phyloP scores from a whole-genome alignment of 169 alveolate species.

The Ichthyophthirius multifiliis region DNA sequence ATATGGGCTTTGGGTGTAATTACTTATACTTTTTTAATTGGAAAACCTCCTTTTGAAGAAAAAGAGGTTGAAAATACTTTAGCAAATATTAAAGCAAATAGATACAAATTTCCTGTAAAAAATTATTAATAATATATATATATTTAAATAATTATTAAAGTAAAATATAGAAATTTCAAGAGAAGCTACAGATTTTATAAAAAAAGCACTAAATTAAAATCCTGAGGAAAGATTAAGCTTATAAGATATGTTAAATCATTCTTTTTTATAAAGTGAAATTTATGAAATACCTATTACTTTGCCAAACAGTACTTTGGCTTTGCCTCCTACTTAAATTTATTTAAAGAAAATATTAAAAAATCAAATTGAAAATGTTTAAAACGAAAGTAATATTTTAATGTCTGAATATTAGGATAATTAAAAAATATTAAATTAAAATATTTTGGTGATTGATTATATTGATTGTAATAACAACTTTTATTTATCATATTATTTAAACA shows the following conservation, averaged over 20 bases:
- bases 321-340: not conserved
- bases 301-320: not conserved
- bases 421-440: not conserved
- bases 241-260: not conserved
- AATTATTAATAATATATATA: no score
- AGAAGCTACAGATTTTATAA: slow-evolving; percentile 1
- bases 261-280: not conserved
- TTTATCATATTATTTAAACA: not conserved
- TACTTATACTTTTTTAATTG: slow-evolving; percentile 59
- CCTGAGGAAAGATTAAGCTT: not conserved
- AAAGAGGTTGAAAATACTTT: slow-evolving; percentile 75
- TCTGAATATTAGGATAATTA: no score
- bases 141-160: not conserved
- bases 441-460: not conserved
- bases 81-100: slow-evolving; percentile 76
- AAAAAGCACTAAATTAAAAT: not conserved
- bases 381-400: no score
- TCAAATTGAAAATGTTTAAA: no score
- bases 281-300: not conserved
- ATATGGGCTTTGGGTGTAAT: slow-evolving; percentile 77
- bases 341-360: not conserved
- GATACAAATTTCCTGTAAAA: slow-evolving; percentile 72
- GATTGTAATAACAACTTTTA: not conserved
- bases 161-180: not conserved
- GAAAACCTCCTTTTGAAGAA: slow-evolving; percentile 80